Conservation (phyloP, 805 yeast species). For the Starmerella bacillaris region DNA sequence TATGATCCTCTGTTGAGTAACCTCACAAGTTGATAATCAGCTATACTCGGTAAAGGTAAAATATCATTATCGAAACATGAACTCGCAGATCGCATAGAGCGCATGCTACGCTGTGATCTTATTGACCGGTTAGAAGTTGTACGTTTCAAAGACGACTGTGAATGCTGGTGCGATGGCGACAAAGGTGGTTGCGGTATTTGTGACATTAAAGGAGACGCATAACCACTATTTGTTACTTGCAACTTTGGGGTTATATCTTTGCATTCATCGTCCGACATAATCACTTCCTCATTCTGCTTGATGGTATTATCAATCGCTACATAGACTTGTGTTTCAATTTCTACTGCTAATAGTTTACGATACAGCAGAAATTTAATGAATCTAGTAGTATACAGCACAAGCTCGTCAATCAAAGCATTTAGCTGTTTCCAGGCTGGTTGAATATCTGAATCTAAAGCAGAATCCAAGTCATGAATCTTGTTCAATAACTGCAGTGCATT, state of each 20-base stretch:
- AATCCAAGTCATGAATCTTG: too few species aligned
- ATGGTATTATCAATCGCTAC: neutral
- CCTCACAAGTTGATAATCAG: conserved; percentile 75
- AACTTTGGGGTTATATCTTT: neutral
- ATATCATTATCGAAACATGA: conserved; percentile 1
- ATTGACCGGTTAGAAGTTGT: neutral
- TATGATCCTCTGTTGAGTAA: conserved; percentile 96
- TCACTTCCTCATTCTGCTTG: neutral
- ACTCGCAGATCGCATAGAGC: neutral
- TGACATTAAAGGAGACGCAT: neutral
- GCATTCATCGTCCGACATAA: neutral
- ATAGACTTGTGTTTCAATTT: neutral
- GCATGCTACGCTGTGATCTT: neutral
- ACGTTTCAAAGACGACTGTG: neutral
- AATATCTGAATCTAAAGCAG: too few species aligned
- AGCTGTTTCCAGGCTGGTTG: neutral
- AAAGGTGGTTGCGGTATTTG: neutral
- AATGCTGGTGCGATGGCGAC: neutral
- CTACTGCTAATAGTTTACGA: neutral
- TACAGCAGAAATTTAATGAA: neutral
- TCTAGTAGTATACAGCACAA: neutral
- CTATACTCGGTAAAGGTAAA: conserved; percentile 41
- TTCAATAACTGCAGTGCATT: too few species aligned
- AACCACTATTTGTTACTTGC: too few species aligned
- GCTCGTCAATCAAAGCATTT: neutral